A percentile compares a stretch with the other conserved stretches of the same genome.
These are phyloP conservation scores for Annulohypoxylon nitens DNA, from an alignment of 495 filamentous ascomycete genomes.

Conservation along the genomic window DNA sequence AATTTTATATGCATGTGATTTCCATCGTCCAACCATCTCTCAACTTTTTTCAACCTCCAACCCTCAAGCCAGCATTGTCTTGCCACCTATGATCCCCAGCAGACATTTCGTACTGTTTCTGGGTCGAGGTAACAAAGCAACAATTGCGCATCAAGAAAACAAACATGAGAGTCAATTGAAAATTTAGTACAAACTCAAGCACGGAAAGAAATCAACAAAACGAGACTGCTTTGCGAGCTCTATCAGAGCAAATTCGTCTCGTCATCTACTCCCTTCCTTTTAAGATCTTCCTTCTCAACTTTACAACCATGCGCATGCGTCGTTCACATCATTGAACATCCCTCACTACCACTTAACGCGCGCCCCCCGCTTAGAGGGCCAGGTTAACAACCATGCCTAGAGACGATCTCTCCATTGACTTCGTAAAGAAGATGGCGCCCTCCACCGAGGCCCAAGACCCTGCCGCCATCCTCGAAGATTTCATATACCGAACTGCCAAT, in stretches of 20 bases:
- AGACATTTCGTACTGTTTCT: conserved; percentile 18
- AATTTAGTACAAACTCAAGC: conserved; percentile 6
- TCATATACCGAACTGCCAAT: conserved; percentile 87
- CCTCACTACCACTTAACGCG: conserved; percentile 33
- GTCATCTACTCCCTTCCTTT: background rate
- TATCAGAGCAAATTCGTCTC: conserved; percentile 19
- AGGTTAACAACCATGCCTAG: conserved; percentile 69
- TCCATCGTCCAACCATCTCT: conserved; percentile 17
- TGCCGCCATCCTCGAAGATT: conserved; percentile 91
- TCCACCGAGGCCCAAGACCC: conserved; percentile 74
- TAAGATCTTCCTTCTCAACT: background rate
- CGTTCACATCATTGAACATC: conserved; percentile 15
- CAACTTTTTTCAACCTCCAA: conserved; percentile 4
- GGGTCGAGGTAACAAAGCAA: conserved; percentile 13
- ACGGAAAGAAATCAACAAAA: conserved; percentile 8
- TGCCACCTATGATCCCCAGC: conserved; percentile 13
- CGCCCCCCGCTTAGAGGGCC: conserved; percentile 51
- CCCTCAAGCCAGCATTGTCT: conserved; percentile 8
- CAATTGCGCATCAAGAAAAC: conserved; percentile 16
- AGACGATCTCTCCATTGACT: conserved; percentile 73
- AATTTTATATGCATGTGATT: conserved; percentile 37
- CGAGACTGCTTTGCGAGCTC: background rate
- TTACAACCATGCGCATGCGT: conserved; percentile 8
- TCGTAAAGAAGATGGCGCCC: conserved; percentile 66
- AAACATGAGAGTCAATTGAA: conserved; percentile 19